Evolutionary conservation across 2,329 filamentous ascomycete species (phyloP).

Genomic region (Ophiosphaerella korrae): DNA sequence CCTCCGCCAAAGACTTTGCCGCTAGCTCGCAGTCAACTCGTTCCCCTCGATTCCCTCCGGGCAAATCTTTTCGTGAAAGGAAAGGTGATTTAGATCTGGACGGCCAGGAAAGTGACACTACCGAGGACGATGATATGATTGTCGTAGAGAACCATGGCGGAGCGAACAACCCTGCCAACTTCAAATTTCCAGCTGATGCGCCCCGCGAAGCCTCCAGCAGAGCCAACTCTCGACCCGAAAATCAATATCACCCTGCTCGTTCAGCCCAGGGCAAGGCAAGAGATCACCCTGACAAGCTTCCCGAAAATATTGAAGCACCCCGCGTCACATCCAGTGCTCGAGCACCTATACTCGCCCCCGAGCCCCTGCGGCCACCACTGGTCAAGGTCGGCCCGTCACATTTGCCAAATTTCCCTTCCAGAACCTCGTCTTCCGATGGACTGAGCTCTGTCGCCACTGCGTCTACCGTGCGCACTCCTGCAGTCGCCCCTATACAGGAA

Average conservation of each 20-base stretch:
- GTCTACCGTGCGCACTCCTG: slow-evolving; percentile 39
- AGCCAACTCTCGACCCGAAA: slow-evolving; percentile 31
- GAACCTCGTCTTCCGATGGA: slow-evolving; percentile 54
- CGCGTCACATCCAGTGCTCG: slow-evolving; percentile 28
- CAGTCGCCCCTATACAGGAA: slow-evolving; percentile 39
- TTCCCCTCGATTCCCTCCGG: slow-evolving; percentile 25
- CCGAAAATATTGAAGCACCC: slow-evolving; percentile 27
- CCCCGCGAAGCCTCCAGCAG: slow-evolving; percentile 27
- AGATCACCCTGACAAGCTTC: slow-evolving; percentile 29
- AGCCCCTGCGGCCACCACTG: slow-evolving; percentile 48
- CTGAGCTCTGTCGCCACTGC: slow-evolving; percentile 45
- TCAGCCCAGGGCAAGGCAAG: slow-evolving; percentile 24
- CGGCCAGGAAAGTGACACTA: slow-evolving; percentile 39
- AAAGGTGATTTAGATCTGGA: slow-evolving; percentile 30
- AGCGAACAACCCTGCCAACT: slow-evolving; percentile 26
- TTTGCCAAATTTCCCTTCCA: slow-evolving; percentile 54
- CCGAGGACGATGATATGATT: slow-evolving; percentile 36
- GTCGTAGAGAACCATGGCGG: slow-evolving; percentile 28
- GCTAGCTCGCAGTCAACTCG: slow-evolving; percentile 13
- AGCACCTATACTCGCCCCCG: slow-evolving; percentile 30
- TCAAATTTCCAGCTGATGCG: slow-evolving; percentile 26
- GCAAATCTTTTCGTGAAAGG: slow-evolving; percentile 23
- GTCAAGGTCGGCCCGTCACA: slow-evolving; percentile 53
- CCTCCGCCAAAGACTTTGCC: slow-evolving; percentile 21
- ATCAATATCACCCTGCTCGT: slow-evolving; percentile 26